These are phyloP conservation scores for Blastocystis sp. DNA, from an alignment of 352 stramenopile genomes.

Conservation along the genomic window DNA sequence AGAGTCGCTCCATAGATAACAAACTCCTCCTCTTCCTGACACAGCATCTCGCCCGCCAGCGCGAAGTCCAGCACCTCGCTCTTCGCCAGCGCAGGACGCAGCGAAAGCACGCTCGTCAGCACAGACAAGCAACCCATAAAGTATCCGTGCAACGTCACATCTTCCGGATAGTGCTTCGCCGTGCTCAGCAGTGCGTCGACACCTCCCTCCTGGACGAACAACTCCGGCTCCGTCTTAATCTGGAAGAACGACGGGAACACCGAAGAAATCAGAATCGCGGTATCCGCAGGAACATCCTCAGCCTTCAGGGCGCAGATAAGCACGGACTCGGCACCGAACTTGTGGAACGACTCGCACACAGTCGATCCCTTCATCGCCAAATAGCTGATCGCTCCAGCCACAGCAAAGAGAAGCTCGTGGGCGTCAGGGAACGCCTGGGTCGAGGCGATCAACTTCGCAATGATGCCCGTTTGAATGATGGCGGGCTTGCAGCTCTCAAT, in stretches of 20 bases:
- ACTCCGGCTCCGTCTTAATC: conserved; percentile 36
- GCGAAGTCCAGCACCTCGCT: conserved; percentile 43
- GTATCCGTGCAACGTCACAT: conserved; percentile 21
- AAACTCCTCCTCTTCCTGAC: conserved; percentile 11
- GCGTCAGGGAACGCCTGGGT: conserved; percentile 51
- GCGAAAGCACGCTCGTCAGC: neutral
- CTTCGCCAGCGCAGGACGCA: conserved; percentile 1
- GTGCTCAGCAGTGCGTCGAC: conserved; percentile 1
- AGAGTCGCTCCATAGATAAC: neutral
- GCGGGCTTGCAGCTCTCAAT: conserved; percentile 37
- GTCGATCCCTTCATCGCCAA: neutral
- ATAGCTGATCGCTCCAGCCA: conserved; percentile 31
- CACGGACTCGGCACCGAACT: conserved; percentile 40
- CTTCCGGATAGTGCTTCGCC: neutral
- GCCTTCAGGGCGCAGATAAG: conserved; percentile 16
- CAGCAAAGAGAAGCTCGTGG: conserved; percentile 40
- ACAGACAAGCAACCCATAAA: conserved; percentile 39
- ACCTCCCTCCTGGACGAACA: conserved; percentile 14
- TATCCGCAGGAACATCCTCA: conserved; percentile 10
- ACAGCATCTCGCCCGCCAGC: neutral
- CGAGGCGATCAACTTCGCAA: conserved; percentile 29
- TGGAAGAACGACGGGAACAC: conserved; percentile 46
- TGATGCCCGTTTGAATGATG: conserved; percentile 45
- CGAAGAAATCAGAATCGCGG: neutral
- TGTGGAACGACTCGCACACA: conserved; percentile 50